Percentiles rank a stretch among this genome's conserved stretches.
Conservation (phyloP, 2,329 filamentous ascomycete species). For the Capronia epimyces region DNA sequence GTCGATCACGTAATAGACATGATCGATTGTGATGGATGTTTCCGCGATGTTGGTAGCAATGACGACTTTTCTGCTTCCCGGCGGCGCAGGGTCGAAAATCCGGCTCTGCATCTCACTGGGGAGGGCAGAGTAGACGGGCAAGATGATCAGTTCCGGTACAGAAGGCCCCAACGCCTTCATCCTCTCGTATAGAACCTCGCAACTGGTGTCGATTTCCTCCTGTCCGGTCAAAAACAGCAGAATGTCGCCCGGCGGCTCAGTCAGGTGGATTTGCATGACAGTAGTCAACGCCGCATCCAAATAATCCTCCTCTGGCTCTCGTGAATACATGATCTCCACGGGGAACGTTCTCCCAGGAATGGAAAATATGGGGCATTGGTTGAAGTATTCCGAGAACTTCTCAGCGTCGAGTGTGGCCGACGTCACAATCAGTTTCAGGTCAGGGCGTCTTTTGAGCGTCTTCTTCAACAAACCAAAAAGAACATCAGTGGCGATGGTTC, state of each 20-base stretch:
- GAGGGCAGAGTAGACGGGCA: slow-evolving; percentile 93
- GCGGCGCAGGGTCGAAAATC: slow-evolving; percentile 89
- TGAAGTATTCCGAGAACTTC: slow-evolving; percentile 95
- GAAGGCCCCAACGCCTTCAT: slow-evolving; percentile 92
- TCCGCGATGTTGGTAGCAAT: slow-evolving; percentile 98
- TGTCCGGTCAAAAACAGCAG: slow-evolving; percentile 95
- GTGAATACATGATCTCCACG: slow-evolving; percentile 91
- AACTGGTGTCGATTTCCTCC: slow-evolving; percentile 94
- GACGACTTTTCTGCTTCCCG: slow-evolving; percentile 83
- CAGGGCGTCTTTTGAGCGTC: slow-evolving; percentile 74
- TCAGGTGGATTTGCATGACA: slow-evolving; percentile 96
- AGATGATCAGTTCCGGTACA: slow-evolving; percentile 84
- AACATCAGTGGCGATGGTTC: slow-evolving; percentile 92
- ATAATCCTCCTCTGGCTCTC: slow-evolving; percentile 93
- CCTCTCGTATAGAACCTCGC: slow-evolving; percentile 85
- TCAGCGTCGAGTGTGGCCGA: slow-evolving; percentile 95
- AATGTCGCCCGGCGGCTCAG: slow-evolving; percentile 87
- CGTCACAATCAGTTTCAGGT: slow-evolving; percentile 92
- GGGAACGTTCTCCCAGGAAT: slow-evolving; percentile 94
- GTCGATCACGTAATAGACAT: slow-evolving; percentile 95
- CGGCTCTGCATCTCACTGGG: slow-evolving; percentile 88
- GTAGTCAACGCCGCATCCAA: slow-evolving; percentile 90
- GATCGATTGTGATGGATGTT: slow-evolving; percentile 95
- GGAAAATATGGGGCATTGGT: slow-evolving; percentile 91
- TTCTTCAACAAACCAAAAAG: slow-evolving; percentile 93